These are phyloP conservation scores for Taphrina communis DNA, from an alignment of 1,139 yeast species.

Conservation along the genomic window DNA sequence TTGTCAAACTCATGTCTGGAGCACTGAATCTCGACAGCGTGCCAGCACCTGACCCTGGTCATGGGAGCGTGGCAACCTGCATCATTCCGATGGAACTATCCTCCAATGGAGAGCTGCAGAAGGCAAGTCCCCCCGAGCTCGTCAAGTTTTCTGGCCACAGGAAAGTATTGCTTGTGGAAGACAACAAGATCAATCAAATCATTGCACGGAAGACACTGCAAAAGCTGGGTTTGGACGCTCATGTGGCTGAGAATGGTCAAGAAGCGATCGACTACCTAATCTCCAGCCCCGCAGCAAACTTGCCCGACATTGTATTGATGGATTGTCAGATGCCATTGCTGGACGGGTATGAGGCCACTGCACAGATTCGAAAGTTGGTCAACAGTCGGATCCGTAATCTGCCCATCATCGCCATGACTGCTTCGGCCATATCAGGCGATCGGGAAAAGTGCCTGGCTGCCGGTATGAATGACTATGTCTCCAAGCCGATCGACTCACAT, in stretches of 20 bases:
- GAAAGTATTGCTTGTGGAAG: constrained; percentile 58
- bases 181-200: constrained; percentile 59
- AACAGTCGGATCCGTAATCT: constrained; percentile 36
- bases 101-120: neutral
- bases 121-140: neutral
- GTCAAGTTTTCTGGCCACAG: constrained; percentile 6
- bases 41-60: constrained; percentile 32
- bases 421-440: constrained; percentile 66
- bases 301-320: constrained; percentile 61
- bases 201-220: constrained; percentile 62
- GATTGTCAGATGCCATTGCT: constrained; percentile 63
- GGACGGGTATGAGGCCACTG: constrained; percentile 53
- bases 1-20: constrained; percentile 67
- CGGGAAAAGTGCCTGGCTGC: constrained; percentile 57
- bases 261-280: constrained; percentile 45
- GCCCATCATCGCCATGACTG: constrained; percentile 61
- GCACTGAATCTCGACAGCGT: constrained; percentile 28
- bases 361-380: constrained; percentile 50
- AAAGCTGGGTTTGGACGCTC: constrained; percentile 61
- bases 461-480: constrained; percentile 64
- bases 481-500: constrained; percentile 55
- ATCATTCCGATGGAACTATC: constrained; percentile 39
- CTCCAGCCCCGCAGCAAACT: constrained; percentile 47
- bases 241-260: constrained; percentile 55
- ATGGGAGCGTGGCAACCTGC: constrained; percentile 37